Conservation (phyloP, 2,329 filamentous ascomycete species). For the Niveomyces coronatus region DNA sequence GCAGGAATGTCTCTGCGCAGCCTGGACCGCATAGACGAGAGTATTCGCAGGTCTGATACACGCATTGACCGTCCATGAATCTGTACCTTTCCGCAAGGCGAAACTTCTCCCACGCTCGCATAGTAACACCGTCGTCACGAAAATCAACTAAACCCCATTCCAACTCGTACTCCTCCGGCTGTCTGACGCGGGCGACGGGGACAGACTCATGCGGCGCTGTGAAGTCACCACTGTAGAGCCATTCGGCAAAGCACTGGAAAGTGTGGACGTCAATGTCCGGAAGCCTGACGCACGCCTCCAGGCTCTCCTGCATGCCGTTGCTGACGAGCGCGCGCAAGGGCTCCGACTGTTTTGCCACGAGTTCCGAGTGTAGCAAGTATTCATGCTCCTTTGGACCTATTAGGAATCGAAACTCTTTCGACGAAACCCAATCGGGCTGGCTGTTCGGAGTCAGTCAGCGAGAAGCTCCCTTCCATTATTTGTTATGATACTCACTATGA, state of each 20-base stretch:
- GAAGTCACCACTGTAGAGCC: neutral
- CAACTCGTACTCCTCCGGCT: too few species aligned
- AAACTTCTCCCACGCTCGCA: too few species aligned
- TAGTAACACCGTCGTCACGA: too few species aligned
- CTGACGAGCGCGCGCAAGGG: neutral
- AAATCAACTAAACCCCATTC: too few species aligned
- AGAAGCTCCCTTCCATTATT: too few species aligned
- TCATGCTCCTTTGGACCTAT: neutral
- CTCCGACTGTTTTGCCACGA: neutral
- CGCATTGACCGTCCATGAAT: too few species aligned
- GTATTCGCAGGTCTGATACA: neutral
- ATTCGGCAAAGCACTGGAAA: neutral
- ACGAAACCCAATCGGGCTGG: neutral
- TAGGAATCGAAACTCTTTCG: neutral
- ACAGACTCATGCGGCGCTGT: too few species aligned
- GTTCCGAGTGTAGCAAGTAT: neutral
- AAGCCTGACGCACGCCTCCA: neutral
- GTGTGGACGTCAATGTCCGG: neutral
- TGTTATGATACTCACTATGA: neutral
- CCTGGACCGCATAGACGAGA: neutral
- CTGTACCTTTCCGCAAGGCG: too few species aligned
- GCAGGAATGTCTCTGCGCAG: too few species aligned
- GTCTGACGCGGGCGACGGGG: too few species aligned
- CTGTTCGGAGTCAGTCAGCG: neutral
- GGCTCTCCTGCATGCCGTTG: neutral